Base-by-base conservation (phyloP, 2,329 filamentous ascomycete species). In the Dactylellina sp. region DNA sequence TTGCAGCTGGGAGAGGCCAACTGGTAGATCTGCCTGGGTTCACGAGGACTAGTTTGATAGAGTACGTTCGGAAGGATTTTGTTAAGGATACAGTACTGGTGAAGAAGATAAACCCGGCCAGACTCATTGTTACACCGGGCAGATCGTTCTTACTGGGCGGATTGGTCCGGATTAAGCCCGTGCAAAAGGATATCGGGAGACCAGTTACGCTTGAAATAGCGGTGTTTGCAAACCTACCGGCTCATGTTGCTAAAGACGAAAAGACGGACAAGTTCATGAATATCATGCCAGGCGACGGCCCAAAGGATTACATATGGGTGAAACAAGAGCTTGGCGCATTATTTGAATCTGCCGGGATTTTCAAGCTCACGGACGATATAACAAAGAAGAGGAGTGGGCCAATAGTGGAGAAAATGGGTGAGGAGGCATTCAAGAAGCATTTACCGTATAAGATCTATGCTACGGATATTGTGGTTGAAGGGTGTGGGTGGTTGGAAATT, bases 401-500 rank as follows among this genome's bases (percentile, higher is more conserved):
- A 42, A 60, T 78, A 3, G 24, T 35, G 4, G 91, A 85, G 32
- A 86, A 84, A 68, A 84, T 86, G 55, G 90, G 87, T 1, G 85
- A 85, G 47, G 88, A 85, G 40, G 83, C 89, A 49, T 88, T 86
- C 64, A 85, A 90, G 0, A 88, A 91, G 1, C 83, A 84, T 14
- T 83, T 98, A 2, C 92, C 93, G 0, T 99, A 93, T 81, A 86
- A 87, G 12, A 88, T 98, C 1, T 85, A 95, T 72, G 88, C 90
- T 7, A 86, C 89, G 0, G 96, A 99, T 79, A 88, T 99, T 22
- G 83, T 99, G 12, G 88, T 99, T 55, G 94, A 98, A 80, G 93
- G 95, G 1, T 89, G 93, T 24, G 95, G 95, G 6, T 99, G 96
- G 91, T 86, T 99, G 1, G 95, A 99, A 81, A 81, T 99, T 42